These are phyloP conservation scores for Bondarzewia mesenterica DNA, from an alignment of 1,284 basidiomycete species.

Conservation along the genomic window DNA sequence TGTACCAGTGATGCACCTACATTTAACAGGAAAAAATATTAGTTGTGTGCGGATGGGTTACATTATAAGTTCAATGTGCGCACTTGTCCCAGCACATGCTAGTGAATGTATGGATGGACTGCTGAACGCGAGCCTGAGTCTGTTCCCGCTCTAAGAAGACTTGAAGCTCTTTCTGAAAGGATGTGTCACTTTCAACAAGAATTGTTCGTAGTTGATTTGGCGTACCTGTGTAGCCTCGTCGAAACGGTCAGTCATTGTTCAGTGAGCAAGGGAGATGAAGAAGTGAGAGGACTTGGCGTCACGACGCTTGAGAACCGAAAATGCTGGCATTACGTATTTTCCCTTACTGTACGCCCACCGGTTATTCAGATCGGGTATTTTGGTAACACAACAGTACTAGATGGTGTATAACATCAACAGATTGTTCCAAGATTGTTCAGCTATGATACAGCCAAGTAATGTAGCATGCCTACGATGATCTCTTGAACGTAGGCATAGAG, in stretches of 20 bases:
- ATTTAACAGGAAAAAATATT: conserved; percentile 8
- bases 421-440: too few relatives aligned
- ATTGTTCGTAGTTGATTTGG: too few relatives aligned
- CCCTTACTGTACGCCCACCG: too few relatives aligned
- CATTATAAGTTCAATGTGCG: conserved; percentile 7
- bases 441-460: too few relatives aligned
- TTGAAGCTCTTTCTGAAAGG: conserved; percentile 72
- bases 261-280: background rate
- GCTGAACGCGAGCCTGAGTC: conserved; percentile 74
- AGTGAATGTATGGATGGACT: conserved; percentile 62
- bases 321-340: background rate
- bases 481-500: too few relatives aligned
- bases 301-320: background rate
- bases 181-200: conserved; percentile 5
- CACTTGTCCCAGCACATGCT: conserved; percentile 89
- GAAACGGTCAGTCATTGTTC: conserved; percentile 52
- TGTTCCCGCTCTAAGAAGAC: conserved; percentile 85
- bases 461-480: too few relatives aligned
- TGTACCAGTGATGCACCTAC: conserved; percentile 78
- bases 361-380: too few relatives aligned
- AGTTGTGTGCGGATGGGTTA: background rate
- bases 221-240: conserved; percentile 74
- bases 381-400: too few relatives aligned
- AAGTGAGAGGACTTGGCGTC: background rate
- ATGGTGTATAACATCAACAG: too few relatives aligned